These are phyloP conservation scores for Solanum rostratum DNA, from an alignment of 257 asterid genomes.

Conservation along the genomic window DNA sequence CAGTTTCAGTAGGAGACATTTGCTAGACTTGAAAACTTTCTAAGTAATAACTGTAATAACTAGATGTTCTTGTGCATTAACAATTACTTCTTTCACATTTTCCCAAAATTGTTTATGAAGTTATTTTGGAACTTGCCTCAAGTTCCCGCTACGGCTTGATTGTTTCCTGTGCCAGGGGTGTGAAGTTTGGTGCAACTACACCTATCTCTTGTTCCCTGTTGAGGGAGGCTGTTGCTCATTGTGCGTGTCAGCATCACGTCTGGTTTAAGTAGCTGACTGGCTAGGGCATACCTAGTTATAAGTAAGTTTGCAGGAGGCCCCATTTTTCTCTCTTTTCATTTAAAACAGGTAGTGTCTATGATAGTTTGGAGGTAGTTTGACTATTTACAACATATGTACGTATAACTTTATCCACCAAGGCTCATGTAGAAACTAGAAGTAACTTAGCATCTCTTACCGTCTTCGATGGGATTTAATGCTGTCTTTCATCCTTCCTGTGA, in stretches of 20 bases:
- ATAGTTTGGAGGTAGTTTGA: not conserved
- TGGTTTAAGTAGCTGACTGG: not conserved
- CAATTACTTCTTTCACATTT: not conserved
- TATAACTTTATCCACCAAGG: not conserved
- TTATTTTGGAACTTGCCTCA: not conserved
- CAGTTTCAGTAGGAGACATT: not conserved
- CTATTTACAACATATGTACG: not conserved
- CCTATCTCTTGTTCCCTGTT: not conserved
- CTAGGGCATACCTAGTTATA: not conserved
- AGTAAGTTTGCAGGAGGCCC: not conserved
- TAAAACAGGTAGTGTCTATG: not conserved
- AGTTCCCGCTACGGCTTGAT: not conserved
- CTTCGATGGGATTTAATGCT: not conserved
- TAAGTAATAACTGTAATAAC: not conserved
- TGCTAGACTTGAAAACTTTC: not conserved
- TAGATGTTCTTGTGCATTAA: not conserved
- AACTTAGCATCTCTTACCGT: too few species aligned
- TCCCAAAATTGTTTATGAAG: not conserved
- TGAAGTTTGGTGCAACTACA: not conserved
- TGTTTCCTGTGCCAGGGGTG: not conserved
- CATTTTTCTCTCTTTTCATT: not conserved
- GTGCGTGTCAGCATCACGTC: not conserved
- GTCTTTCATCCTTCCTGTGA: not conserved
- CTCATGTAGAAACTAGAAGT: not conserved
- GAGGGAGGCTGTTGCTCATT: not conserved